Evolutionary conservation across 2,329 filamentous ascomycete species (phyloP), one percentile per base, ranked within the genome.

Genomic region (Paracoccidioides brasiliensis): DNA sequence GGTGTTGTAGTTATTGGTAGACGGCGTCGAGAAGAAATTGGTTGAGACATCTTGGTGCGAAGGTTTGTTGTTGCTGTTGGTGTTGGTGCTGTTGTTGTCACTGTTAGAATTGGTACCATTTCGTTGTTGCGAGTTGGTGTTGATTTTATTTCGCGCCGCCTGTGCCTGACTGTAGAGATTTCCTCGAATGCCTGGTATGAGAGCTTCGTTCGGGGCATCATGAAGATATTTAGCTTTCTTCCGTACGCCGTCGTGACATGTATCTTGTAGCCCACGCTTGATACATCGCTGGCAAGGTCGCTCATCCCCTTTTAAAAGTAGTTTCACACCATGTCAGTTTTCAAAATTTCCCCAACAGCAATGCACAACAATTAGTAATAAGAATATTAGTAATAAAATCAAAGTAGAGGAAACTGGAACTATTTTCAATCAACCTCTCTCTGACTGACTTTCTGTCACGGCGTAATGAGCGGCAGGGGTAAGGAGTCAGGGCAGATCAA

Each of bases 191-290:
- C 93, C 89, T n/a, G 90, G 88, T 67, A 91, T 81, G 59, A 96
- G 77, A 48, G 90, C 90, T 69, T 94, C 90, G 53, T 89, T 83
- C 40, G 91, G 90, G 32, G 91, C 90, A 78, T 97, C 93, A 67
- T 97, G 90, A 56, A 98, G 86, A 70, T 98, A 98, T 71, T 98
- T 98, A 53, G 93, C 93, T 78, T 97, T 98, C 73, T 98, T 98
- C 60, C 93, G 86, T 53, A 97, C 90, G 54, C 93, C 93, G 68
- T 98, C 93, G 70, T 95, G 90, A 67, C 93, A 98, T 58, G 83
- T 83, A 69, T 95, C 90, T 65, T 90, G 87, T 28, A 97, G 80
- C 48, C 89, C 88, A 64, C 93, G 85, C 72, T 96, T 96, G 64
- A 97, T 89, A 70, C 93, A 98, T 66, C 93, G 80, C 66, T 90